phyloP scores from a whole-genome alignment of 768 basidiomycete genomes.

The Xerocomus brunneocitrinus region DNA sequence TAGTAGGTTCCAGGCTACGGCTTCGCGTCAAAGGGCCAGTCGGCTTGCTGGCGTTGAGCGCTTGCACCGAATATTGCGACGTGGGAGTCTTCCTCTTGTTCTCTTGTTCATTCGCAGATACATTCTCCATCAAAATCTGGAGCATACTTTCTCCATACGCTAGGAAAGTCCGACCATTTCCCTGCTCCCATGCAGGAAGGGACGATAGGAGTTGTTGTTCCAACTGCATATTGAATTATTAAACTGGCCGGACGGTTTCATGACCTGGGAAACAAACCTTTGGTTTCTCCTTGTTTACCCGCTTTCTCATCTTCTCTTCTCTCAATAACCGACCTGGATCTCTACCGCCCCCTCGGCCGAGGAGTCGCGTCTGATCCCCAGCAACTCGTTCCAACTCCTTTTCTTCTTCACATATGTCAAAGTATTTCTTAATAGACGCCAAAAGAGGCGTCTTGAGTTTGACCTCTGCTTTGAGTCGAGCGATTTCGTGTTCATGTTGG shows the following conservation, averaged over 20 bases:
- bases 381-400: conserved; percentile 81
- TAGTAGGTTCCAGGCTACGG: conserved; percentile 25
- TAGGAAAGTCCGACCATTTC: conserved; percentile 68
- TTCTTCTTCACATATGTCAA: conserved; percentile 86
- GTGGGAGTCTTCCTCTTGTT: conserved; percentile 54
- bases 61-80: conserved; percentile 31
- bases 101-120: conserved; percentile 75
- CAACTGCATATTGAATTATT: conserved; percentile 55
- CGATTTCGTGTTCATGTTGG: conserved; percentile 83
- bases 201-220: conserved; percentile 78
- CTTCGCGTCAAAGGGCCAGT: conserved; percentile 20
- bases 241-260: not conserved
- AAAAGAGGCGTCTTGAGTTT: conserved; percentile 73
- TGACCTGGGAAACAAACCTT: conserved; percentile 45
- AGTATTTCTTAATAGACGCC: conserved; percentile 77
- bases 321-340: conserved; percentile 83
- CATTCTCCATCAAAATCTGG: conserved; percentile 67
- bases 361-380: conserved; percentile 74
- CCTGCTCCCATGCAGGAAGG: conserved; percentile 85
- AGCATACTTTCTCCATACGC: conserved; percentile 82
- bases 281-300: conserved; percentile 90
- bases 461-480: conserved; percentile 77
- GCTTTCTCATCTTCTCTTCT: conserved; percentile 97
- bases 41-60: conserved; percentile 19
- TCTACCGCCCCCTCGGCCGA: conserved; percentile 67